A percentile compares a stretch with the other conserved stretches of the same genome.
Conservation (phyloP, 1,139 yeast genomes). For the Taphrina communis region DNA sequence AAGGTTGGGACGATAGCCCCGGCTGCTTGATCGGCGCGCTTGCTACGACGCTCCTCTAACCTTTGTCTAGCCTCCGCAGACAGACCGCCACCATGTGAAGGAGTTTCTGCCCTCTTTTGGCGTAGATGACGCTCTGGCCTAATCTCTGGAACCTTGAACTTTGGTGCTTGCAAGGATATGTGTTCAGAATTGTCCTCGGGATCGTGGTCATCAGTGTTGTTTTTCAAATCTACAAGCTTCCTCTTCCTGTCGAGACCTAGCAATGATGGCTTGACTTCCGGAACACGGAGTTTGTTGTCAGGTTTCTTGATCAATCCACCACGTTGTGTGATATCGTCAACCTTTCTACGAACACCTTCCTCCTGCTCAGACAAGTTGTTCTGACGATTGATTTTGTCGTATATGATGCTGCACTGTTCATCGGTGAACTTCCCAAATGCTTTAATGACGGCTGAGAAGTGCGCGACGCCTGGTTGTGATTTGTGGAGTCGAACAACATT, state of each 20-base stretch:
- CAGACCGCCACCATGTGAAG: constrained; percentile 45
- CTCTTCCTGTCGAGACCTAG: constrained; percentile 32
- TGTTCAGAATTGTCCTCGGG: constrained; percentile 2
- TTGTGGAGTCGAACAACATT: constrained; percentile 41
- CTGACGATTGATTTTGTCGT: neutral
- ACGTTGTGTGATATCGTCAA: neutral
- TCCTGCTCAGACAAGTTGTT: neutral
- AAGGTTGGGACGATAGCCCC: neutral
- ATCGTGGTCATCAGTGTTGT: neutral
- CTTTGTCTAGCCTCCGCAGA: constrained; percentile 45
- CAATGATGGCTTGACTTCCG: constrained; percentile 16
- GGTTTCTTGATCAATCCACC: constrained; percentile 38
- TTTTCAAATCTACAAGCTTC: constrained; percentile 14
- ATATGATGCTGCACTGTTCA: constrained; percentile 16
- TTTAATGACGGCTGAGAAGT: constrained; percentile 37
- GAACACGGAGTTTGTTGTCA: neutral
- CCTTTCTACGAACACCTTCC: neutral
- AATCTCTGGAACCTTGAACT: constrained; percentile 29
- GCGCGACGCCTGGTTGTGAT: constrained; percentile 31
- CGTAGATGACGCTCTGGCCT: constrained; percentile 28
- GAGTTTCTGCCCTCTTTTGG: constrained; percentile 46
- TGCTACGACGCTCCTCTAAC: constrained; percentile 39
- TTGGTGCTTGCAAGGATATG: constrained; percentile 28
- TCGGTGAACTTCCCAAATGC: constrained; percentile 41
- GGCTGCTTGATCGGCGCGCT: constrained; percentile 20